phyloP scores from a whole-genome alignment of 257 asterid species.

The Marsdenia floribunda region DNA sequence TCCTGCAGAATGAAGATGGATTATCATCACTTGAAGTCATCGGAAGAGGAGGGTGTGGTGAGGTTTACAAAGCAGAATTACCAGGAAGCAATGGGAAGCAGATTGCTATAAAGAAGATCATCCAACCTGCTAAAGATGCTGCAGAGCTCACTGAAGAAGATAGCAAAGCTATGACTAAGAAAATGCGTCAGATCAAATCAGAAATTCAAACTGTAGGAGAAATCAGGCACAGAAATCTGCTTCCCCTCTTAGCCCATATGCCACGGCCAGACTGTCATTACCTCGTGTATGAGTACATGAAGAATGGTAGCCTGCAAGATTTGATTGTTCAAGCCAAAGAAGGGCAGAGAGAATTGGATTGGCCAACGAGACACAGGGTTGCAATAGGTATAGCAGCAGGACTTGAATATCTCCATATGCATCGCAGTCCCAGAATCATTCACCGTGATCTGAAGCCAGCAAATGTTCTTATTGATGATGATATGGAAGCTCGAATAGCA shows the following conservation, averaged over 20 bases:
- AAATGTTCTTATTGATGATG: slow-evolving; percentile 73
- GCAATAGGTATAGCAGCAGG: slow-evolving; percentile 74
- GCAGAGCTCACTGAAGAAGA: slow-evolving; percentile 60
- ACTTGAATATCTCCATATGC: slow-evolving; percentile 72
- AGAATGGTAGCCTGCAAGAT: slow-evolving; percentile 78
- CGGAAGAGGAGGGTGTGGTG: slow-evolving; percentile 92
- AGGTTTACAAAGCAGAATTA: slow-evolving; percentile 63
- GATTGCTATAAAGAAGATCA: slow-evolving; percentile 70
- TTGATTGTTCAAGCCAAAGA: slow-evolving; percentile 29
- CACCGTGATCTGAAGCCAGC: slow-evolving; percentile 91
- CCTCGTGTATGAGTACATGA: slow-evolving; percentile 82
- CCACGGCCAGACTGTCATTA: slow-evolving; percentile 76
- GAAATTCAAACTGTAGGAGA: slow-evolving; percentile 83
- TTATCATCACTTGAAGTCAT: slow-evolving; percentile 47
- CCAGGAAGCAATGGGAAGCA: slow-evolving; percentile 66
- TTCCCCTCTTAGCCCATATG: slow-evolving; percentile 67
- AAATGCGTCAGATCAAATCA: slow-evolving; percentile 70
- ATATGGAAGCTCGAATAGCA: slow-evolving; percentile 83
- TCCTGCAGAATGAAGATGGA: slow-evolving; percentile 65
- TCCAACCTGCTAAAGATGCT: slow-evolving; percentile 43
- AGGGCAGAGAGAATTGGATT: slow-evolving; percentile 47
- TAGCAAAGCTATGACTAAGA: slow-evolving; percentile 55
- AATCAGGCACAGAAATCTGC: slow-evolving; percentile 69
- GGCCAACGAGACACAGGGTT: slow-evolving; percentile 58
- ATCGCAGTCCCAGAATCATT: slow-evolving; percentile 57